Conservation (phyloP, 768 basidiomycete genomes). For the Calocybe indica region DNA sequence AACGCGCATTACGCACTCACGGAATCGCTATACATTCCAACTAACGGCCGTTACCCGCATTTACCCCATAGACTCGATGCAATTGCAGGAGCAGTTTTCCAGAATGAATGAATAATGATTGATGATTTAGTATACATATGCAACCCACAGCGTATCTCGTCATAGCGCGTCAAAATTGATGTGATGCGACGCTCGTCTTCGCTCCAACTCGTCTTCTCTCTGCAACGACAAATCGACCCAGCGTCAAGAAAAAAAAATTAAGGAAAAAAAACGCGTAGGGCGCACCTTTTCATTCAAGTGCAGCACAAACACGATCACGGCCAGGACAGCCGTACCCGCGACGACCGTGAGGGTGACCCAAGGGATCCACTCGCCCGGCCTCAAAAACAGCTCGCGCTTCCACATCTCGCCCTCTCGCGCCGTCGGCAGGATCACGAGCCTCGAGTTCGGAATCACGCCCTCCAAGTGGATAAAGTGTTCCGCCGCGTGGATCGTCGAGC, state of each 20-base stretch:
- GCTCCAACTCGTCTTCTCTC: conserved; percentile 92
- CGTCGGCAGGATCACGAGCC: conserved; percentile 88
- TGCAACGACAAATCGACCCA: conserved; percentile 20
- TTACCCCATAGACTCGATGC: background rate
- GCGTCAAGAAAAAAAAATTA: conserved; percentile 1
- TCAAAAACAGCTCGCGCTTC: conserved; percentile 84
- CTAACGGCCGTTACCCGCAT: background rate
- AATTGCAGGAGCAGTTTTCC: conserved; percentile 7
- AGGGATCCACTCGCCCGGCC: conserved; percentile 96
- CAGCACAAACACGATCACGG: conserved; percentile 77
- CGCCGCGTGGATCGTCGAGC: conserved; percentile 69
- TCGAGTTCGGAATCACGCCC: conserved; percentile 96
- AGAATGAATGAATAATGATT: conserved; percentile 9
- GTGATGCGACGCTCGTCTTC: conserved; percentile 83
- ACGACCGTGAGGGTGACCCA: conserved; percentile 92
- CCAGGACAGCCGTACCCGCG: conserved; percentile 65
- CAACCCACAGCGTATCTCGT: conserved; percentile 10
- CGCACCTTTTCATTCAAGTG: conserved; percentile 91
- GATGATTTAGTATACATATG: conserved; percentile 5
- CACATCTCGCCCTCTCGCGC: conserved; percentile 53
- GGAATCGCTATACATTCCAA: background rate
- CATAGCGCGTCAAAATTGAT: conserved; percentile 97
- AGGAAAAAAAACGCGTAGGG: conserved; percentile 1
- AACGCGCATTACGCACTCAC: conserved; percentile 8
- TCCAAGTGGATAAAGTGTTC: conserved; percentile 90